Evolutionary conservation across 2,329 filamentous ascomycete species (phyloP), one percentile per base, ranked within the genome.

Genomic region (Colletotrichum scovillei): DNA sequence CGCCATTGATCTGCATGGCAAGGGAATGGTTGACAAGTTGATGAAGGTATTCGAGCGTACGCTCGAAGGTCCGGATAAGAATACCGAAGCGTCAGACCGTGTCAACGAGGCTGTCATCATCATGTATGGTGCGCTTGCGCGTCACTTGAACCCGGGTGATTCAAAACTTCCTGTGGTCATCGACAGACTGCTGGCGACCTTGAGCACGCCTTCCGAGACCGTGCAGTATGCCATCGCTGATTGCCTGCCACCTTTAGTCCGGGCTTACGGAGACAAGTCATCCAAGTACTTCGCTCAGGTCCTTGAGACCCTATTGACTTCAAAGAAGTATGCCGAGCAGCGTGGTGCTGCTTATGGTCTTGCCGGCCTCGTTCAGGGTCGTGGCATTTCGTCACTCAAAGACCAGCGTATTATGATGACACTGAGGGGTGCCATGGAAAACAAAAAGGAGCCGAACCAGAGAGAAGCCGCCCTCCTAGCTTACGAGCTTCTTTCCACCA

Each of bases 41-140:
- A 99, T 99, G 95, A 91, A 93, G 78, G 92, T 96, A 16, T 97
- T 98, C 79, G 97, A 99, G 82, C 89, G 88, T 28, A 95, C 94
- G 0, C 87, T 99, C n/a, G 95, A 96, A 79, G 92, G 91, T 3
- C 93, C 95, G 3, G 94, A 97, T 81, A 94, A 93, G 80, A 93
- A 92, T 70, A 95, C 92, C 0, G 91, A 95, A 76, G 91, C 92
- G 67, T 92, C 94, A 22, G 97, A 99, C 82, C 91, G 95, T 73
- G 93, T 98, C 75, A 98, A 98, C 77, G 97, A 99, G 84, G 97
- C 97, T 22, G 95, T 99, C 65, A 95, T 99, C 77, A 97, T 99
- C 78, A 93, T 99, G 81, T 99, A 99, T 78, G 97, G 97, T 80
- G 96, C 97, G 64, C 86, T 99, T 49, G 97, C 95, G 56, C 92